phyloP scores from a whole-genome alignment of 208 protist genomes.

The Spongospora subterranea region DNA sequence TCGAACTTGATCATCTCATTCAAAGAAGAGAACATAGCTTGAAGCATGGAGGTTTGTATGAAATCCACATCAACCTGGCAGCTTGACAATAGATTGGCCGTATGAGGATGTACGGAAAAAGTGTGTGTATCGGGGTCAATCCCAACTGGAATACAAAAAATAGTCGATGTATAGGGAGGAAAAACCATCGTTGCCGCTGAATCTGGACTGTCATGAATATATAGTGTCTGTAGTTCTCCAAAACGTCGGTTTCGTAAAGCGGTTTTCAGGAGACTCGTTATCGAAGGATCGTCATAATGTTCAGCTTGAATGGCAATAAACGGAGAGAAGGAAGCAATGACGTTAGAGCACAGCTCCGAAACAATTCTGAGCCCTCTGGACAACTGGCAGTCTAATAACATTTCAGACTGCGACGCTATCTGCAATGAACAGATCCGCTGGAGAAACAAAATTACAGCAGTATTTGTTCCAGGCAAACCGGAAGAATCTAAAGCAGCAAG shows the following conservation, averaged over 20 bases:
- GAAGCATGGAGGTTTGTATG: neutral
- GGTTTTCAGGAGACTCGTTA: neutral
- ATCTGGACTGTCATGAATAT: neutral
- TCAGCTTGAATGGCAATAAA: constrained; percentile 6
- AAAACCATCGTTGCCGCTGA: neutral
- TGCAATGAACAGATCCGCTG: neutral
- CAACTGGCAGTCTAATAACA: neutral
- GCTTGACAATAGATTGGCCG: neutral
- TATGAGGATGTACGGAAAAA: constrained; percentile 29
- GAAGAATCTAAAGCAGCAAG: neutral
- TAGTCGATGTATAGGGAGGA: neutral
- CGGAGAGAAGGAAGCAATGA: neutral
- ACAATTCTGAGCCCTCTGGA: neutral
- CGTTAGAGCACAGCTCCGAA: neutral
- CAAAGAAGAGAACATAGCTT: neutral
- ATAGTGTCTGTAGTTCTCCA: constrained; percentile 32
- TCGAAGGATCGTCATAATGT: constrained; percentile 34
- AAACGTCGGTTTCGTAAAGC: neutral
- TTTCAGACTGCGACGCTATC: neutral
- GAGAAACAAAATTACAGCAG: neutral
- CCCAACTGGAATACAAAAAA: constrained; percentile 16
- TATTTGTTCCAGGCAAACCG: constrained; percentile 17
- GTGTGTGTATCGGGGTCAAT: neutral
- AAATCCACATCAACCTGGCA: neutral
- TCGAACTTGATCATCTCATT: constrained; percentile 15